Evolutionary conservation across 192 early-diverging fungal genomes (phyloP), one percentile per base, ranked within the genome.

Genomic region (Polychytrium aggregatum): DNA sequence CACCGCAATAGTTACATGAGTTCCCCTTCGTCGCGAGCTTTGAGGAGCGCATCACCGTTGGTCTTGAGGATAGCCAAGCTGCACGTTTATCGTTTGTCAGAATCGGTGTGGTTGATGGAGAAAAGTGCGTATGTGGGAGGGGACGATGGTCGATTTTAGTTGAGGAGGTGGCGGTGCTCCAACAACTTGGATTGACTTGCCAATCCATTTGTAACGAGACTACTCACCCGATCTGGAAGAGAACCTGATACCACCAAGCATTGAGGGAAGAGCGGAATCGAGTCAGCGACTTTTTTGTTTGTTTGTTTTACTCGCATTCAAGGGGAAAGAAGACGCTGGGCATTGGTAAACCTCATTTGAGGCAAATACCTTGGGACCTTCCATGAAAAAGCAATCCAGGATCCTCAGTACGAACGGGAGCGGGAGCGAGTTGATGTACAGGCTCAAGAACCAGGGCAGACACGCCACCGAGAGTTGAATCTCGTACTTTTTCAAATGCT

Each of bases 371-470:
- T 84, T 84, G 7, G 93, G 92, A 0, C 93, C 96, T 52, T 98
- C 92, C 76, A 96, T 80, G 65, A 97, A 97, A 53, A 98, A 92
- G 67, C 90, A 91, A 72, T 98, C 92, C 44, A 98, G 58, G 22
- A 97, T 80, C 24, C 93, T 67, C 50, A 92, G 70, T 4, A 92
- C 85, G 54, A 83, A 93, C 7, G 81, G 57, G 20, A 98, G 59
- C 11, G 96, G 92, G 74, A 98, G 85, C 3, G 92, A 88, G 67
- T 97, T 97, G 68, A 98, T 85, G 64, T 82, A 98, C 42, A 98
- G 58, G 30, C 87, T 92, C 45, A 98, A 62, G 68, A 98, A 97
- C 96, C 96, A 98, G 5, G 93, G 92, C 48, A 98, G 64, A 59
- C 91, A 97, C 5, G 90, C 93, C 0, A 98, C 89, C 0, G 92